Evolutionary conservation across 306 rosid species (phyloP), one percentile per base, ranked within the genome.

Genomic region (Vigna hirtella): DNA sequence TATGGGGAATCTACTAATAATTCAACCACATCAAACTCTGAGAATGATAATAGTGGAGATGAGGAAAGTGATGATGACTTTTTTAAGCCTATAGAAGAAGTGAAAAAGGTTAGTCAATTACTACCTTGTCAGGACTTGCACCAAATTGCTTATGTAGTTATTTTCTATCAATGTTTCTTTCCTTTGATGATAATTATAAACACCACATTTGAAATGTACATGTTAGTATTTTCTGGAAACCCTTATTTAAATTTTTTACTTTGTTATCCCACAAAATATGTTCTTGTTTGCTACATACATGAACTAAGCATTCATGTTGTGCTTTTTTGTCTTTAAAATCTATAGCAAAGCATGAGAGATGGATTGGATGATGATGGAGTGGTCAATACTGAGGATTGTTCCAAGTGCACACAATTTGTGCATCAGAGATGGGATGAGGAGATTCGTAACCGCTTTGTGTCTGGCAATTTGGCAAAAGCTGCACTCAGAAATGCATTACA

Each of bases 401-500:
- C 98, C 76, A 95, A 93, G 85, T 87, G 87, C 76, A 75, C 86
- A 70, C 84, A 71, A 71, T 72, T 70, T 65, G 50, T 63, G 52
- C 85, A 81, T 70, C 69, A 74, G 52, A 80, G 83, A 81, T 88
- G 89, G 93, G 83, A 83, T 63, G 88, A 78, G 77, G 85, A 77
- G 77, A 87, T 91, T 66, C 93, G 93, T 48, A 83, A 95, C 76
- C 93, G 90, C 38, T 92, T 95, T 83, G 98, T 95, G 50, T 81
- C 99, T 42, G 96, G 97, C 72, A 88, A 88, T 84, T 94, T 97
- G 97, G 85, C 94, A 32, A 94, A 90, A 88, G 93, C 97, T 76
- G 90, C 93, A 47, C 87, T 71, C 63, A 83, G 90, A 87, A 93
- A 91, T 87, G 76, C 85, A 73, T 52, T 49, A 18, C 52, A 80